These are phyloP conservation scores for Berkeleyomyces basicola DNA, from an alignment of 2,329 filamentous ascomycete genomes.

Conservation along the genomic window DNA sequence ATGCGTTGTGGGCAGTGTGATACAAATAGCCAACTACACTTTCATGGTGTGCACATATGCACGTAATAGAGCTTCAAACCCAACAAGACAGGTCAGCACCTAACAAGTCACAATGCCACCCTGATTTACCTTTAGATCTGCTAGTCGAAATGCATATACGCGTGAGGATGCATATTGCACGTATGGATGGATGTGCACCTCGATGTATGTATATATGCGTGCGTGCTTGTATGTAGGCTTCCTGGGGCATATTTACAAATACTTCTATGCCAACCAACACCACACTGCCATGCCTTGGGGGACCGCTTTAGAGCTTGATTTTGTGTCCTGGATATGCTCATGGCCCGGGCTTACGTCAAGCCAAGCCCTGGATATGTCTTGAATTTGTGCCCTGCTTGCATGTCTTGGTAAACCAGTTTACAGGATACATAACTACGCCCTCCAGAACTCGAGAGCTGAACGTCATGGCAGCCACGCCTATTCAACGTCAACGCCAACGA, in stretches of 20 bases:
- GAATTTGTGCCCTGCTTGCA: background rate
- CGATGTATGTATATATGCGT: background rate
- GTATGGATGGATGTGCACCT: background rate
- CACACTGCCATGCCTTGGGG: background rate
- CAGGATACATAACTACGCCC: background rate
- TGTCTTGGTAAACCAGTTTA: background rate
- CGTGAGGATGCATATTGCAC: background rate
- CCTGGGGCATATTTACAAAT: background rate
- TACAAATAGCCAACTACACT: background rate
- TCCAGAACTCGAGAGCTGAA: background rate
- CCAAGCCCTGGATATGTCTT: background rate
- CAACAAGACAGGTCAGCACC: background rate
- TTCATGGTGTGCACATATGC: background rate
- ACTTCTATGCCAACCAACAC: background rate
- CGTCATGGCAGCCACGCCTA: background rate
- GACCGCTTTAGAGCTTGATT: background rate
- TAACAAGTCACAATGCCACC: background rate
- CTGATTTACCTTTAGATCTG: background rate
- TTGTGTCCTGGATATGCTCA: background rate
- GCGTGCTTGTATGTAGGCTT: background rate
- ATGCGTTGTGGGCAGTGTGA: background rate
- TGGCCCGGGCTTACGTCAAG: background rate
- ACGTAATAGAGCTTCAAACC: background rate
- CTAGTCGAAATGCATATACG: background rate
- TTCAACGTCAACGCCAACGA: background rate